Percentiles rank a stretch among this genome's conserved stretches.
phyloP scores from a whole-genome alignment of 116 monocot genomes.

The Thalassia testudinum region DNA sequence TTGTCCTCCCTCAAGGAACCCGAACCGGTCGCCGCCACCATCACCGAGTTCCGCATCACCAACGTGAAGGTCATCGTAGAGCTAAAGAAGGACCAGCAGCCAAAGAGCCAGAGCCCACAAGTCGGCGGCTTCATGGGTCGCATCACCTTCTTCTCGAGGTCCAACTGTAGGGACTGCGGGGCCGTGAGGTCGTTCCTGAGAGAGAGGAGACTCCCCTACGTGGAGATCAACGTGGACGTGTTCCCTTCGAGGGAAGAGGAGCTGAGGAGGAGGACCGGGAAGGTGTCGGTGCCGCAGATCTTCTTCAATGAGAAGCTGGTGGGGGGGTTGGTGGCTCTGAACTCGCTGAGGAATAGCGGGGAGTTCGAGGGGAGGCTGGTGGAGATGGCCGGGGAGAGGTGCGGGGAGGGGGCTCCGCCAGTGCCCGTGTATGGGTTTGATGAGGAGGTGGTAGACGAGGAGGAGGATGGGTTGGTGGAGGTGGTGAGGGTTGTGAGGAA shows the following conservation, averaged over 20 bases:
- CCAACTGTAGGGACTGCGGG: constrained; percentile 70
- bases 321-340: constrained; percentile 66
- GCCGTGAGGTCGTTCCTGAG: constrained; percentile 70
- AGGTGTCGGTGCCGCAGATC: constrained; percentile 38
- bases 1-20: constrained; percentile 19
- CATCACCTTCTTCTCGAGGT: constrained; percentile 89
- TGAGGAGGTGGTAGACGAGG: constrained; percentile 12
- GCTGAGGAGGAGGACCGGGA: constrained; percentile 43
- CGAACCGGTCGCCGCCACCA: constrained; percentile 1
- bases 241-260: constrained; percentile 68
- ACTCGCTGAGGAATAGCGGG: constrained; percentile 84
- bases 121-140: constrained; percentile 28
- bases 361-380: constrained; percentile 58
- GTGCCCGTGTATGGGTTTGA: constrained; percentile 68
- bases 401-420: constrained; percentile 45
- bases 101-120: background rate
- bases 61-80: constrained; percentile 64
- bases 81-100: constrained; percentile 15
- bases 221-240: constrained; percentile 97
- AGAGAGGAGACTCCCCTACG: constrained; percentile 33
- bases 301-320: constrained; percentile 83
- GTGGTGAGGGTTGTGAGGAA: constrained; percentile 37
- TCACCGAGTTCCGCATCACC: constrained; percentile 57
- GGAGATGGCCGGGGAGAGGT: constrained; percentile 36
- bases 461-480: constrained; percentile 36